Evolutionary conservation across 352 stramenopile species (phyloP).

Genomic region (Thraustochytrium sp.): DNA sequence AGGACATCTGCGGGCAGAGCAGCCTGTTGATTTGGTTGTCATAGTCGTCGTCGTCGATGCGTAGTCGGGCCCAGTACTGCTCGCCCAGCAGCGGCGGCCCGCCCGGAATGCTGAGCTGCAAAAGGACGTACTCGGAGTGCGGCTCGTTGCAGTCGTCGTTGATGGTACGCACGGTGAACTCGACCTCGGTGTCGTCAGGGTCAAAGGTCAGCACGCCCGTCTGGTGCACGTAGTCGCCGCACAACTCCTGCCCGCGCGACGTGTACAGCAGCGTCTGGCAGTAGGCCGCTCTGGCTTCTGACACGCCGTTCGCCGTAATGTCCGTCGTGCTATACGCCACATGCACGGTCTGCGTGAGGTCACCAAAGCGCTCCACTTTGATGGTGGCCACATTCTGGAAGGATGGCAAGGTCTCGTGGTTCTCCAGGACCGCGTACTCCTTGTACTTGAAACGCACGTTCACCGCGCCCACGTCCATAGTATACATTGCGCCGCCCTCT

Average conservation of each 20-base stretch:
- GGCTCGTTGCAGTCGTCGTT: slow-evolving; percentile 83
- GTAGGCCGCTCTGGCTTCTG: slow-evolving; percentile 54
- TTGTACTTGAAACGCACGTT: slow-evolving; percentile 24
- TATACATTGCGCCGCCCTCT: slow-evolving; percentile 28
- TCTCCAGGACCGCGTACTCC: slow-evolving; percentile 26
- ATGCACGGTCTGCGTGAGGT: slow-evolving; percentile 27
- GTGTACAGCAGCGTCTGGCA: slow-evolving; percentile 47
- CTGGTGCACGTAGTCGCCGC: slow-evolving; percentile 66
- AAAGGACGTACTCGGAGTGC: slow-evolving; percentile 76
- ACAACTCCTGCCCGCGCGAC: slow-evolving; percentile 39
- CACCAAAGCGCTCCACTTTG: background rate
- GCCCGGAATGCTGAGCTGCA: slow-evolving; percentile 82
- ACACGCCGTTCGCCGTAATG: slow-evolving; percentile 62
- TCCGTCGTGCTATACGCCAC: slow-evolving; percentile 64
- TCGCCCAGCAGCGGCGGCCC: slow-evolving; percentile 77
- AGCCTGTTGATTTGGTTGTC: slow-evolving; percentile 6
- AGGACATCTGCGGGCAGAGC: slow-evolving; percentile 24
- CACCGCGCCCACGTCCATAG: background rate
- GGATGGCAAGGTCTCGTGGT: background rate
- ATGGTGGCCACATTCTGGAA: slow-evolving; percentile 14
- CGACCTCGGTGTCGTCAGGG: slow-evolving; percentile 65
- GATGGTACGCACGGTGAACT: slow-evolving; percentile 63
- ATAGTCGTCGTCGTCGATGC: slow-evolving; percentile 84
- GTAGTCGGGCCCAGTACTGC: slow-evolving; percentile 71
- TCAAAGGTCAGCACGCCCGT: slow-evolving; percentile 79